Evolutionary conservation across 1,139 yeast genomes (phyloP).

Genomic region (Diutina ranongensis): DNA sequence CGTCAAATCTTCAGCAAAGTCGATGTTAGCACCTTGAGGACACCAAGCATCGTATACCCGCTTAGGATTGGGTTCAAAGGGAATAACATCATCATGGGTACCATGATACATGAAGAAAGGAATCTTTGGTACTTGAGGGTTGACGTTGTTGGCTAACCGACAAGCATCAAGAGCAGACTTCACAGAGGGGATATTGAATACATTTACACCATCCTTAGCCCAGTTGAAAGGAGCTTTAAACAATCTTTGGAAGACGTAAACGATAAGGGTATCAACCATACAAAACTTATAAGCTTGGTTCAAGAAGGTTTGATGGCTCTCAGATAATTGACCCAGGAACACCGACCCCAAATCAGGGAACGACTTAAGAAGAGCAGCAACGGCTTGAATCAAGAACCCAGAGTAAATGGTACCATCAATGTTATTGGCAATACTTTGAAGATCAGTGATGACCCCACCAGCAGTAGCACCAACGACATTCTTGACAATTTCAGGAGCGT

Average conservation of each 20-base stretch:
- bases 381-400: slow-evolving; percentile 17
- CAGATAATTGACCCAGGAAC: not conserved
- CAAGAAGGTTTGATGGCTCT: slow-evolving; percentile 1
- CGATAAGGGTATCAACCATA: slow-evolving; percentile 6
- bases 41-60: slow-evolving; percentile 8
- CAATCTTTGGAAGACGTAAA: slow-evolving; percentile 10
- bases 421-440: slow-evolving; percentile 14
- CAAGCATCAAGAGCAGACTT: slow-evolving; percentile 7
- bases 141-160: slow-evolving; percentile 9
- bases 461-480: not conserved
- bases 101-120: slow-evolving; percentile 11
- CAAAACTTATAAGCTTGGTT: slow-evolving; percentile 8
- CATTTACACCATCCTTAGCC: slow-evolving; percentile 12
- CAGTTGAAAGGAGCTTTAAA: slow-evolving; percentile 13
- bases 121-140: slow-evolving; percentile 10
- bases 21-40: slow-evolving; percentile 9
- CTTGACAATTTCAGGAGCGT: slow-evolving; percentile 2
- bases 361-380: slow-evolving; percentile 18
- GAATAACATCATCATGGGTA: slow-evolving; percentile 9
- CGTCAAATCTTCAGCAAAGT: slow-evolving; percentile 11
- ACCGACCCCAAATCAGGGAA: slow-evolving; percentile 14
- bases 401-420: slow-evolving; percentile 17
- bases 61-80: slow-evolving; percentile 7
- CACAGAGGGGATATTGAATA: slow-evolving; percentile 10
- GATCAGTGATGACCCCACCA: slow-evolving; percentile 23